Evolutionary conservation across 176 grass and related monocot genomes (phyloP).

Genomic region (Oryza glaberrima): DNA sequence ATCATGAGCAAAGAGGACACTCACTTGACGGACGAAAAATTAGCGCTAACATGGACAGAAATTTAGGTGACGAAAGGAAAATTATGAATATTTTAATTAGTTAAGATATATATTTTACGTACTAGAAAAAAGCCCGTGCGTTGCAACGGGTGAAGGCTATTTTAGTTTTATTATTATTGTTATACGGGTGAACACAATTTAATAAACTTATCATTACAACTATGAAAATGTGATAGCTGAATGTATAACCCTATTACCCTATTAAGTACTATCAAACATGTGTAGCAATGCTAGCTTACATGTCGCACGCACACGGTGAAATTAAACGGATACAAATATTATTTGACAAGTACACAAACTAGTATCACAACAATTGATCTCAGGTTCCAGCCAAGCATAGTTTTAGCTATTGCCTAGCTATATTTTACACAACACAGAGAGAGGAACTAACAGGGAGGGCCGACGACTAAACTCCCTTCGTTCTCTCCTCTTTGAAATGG

Average conservation of each 20-base stretch:
- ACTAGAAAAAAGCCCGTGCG: too few species aligned
- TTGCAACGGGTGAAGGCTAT: too few species aligned
- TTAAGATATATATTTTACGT: neutral
- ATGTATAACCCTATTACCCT: neutral
- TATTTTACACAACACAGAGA: neutral
- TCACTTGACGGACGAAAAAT: too few species aligned
- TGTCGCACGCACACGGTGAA: too few species aligned
- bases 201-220: neutral
- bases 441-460: neutral
- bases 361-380: neutral
- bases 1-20: too few species aligned
- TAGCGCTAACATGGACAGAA: too few species aligned
- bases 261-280: neutral
- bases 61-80: too few species aligned
- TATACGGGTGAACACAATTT: neutral
- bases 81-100: too few species aligned
- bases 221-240: neutral
- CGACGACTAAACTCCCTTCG: neutral
- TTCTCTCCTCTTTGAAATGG: neutral
- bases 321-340: neutral
- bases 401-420: neutral
- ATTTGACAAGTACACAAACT: constrained; percentile 20
- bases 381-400: constrained; percentile 24
- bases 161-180: too few species aligned
- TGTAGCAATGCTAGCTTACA: neutral